Evolutionary conservation across 2,329 filamentous ascomycete species (phyloP), one percentile per base, ranked within the genome.

Genomic region (Scedosporium dehoogii): DNA sequence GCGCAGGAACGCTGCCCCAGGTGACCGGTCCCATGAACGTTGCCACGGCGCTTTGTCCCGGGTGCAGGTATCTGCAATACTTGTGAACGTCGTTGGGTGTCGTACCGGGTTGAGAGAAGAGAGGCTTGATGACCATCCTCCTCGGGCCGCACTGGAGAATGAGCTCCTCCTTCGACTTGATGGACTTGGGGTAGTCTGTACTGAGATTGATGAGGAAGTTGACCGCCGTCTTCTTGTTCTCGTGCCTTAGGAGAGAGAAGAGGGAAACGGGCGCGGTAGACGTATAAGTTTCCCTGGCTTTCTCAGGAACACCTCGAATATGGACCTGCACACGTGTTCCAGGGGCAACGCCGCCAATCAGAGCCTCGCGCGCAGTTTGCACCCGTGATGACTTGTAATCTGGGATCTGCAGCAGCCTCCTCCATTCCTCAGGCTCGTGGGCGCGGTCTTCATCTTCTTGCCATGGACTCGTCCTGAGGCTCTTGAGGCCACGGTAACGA

Each of bases 21-120:
- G 89, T 94, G 6, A 97, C 78, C 1, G 94, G 94, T 0, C 89
- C 94, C 68, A 92, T 88, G 74, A 97, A 96, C 10, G 88, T 90
- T 6, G 92, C 94, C 25, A 97, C 88, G 3, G 90, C 90, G 7
- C 90, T 93, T 68, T 91, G 88, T 3, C 94, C 94, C 0, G 94
- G 92, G 73, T 97, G 92, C 5, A 97, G 78, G 77, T 85, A 99
- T 33, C 93, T 88, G 74, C 91, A 90, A 75, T 92, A 97, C 74
- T 99, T 99, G 82, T 97, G 92, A 14, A 99, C 92, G 71, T 99
- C 89, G 77, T 97, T 97, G 58, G 91, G 90, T 0, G 93, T 97
- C 71, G 88, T 91, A 63, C 92, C 93, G n/a, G 85, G 81, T 71
- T 90, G 85, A 0, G 92, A 97, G 79, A 93, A 97, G 56, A 97